These are phyloP conservation scores for Ilex asprella DNA, from an alignment of 257 asterid species.

Conservation along the genomic window DNA sequence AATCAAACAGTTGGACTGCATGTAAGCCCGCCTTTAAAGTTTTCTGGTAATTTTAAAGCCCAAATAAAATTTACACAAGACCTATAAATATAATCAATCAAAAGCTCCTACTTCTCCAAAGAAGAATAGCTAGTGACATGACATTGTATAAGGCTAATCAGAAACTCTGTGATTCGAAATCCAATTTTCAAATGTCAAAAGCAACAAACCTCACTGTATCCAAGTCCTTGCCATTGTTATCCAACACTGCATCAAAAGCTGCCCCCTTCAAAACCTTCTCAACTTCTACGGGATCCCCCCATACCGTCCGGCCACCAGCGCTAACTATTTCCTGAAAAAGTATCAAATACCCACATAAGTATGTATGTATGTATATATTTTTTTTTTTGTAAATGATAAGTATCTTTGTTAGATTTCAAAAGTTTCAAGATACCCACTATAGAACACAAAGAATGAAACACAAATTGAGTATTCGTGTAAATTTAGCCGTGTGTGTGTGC, in stretches of 20 bases:
- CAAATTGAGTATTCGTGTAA: too few species aligned
- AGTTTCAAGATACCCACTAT: too few species aligned
- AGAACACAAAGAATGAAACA: too few species aligned
- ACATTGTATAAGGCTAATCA: not conserved
- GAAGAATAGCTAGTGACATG: not conserved
- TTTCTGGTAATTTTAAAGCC: too few species aligned
- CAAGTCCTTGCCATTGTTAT: slow-evolving; percentile 95
- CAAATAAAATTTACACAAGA: not conserved
- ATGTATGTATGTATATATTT: not conserved
- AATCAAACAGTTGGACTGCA: too few species aligned
- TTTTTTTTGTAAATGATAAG: too few species aligned
- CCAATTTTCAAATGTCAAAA: not conserved
- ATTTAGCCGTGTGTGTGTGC: too few species aligned
- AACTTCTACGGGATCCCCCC: slow-evolving; percentile 78
- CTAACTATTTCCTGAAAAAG: slow-evolving; percentile 69
- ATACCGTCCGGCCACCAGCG: slow-evolving; percentile 79
- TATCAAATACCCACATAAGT: not conserved
- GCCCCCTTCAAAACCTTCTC: slow-evolving; percentile 72
- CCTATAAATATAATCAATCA: not conserved
- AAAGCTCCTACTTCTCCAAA: not conserved
- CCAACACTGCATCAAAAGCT: slow-evolving; percentile 78
- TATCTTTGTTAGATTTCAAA: too few species aligned
- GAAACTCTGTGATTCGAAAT: not conserved
- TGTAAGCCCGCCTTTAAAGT: too few species aligned
- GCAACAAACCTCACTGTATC: slow-evolving; percentile 62